Evolutionary conservation across 1,139 yeast species (phyloP).

Genomic region (Torulaspora pretoriensis): DNA sequence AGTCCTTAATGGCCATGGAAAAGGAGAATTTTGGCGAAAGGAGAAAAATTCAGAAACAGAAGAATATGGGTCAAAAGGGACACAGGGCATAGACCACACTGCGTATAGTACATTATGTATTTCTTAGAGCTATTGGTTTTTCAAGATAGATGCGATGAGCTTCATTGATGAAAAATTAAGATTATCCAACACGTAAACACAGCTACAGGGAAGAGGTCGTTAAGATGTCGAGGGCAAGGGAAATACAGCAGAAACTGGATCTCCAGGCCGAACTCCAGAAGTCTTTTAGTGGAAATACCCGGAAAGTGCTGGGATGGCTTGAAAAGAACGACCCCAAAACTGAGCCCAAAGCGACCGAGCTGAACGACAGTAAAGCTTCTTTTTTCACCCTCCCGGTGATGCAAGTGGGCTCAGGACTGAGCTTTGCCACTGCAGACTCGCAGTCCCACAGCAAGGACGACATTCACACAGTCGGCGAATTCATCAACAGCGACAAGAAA

Average conservation of each 20-base stretch:
- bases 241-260: conserved; percentile 39
- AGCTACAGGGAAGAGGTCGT: neutral
- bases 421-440: conserved; percentile 14
- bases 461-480: conserved; percentile 37
- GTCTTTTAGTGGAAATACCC: conserved; percentile 26
- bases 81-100: conserved; percentile 14
- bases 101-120: neutral
- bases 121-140: neutral
- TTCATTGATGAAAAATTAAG: neutral
- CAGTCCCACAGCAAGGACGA: conserved; percentile 18
- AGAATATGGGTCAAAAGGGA: conserved; percentile 33
- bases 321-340: conserved; percentile 11
- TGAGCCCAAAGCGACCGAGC: conserved; percentile 16
- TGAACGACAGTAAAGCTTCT: conserved; percentile 24
- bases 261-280: conserved; percentile 37
- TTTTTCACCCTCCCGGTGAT: conserved; percentile 35
- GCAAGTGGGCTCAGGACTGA: conserved; percentile 35
- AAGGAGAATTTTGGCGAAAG: conserved; percentile 81
- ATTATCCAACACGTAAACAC: neutral
- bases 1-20: conserved; percentile 91
- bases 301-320: conserved; percentile 32
- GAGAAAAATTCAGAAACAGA: conserved; percentile 52
- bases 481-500: conserved; percentile 34
- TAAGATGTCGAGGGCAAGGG: conserved; percentile 37
- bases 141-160: conserved; percentile 4